Base-by-base conservation (phyloP, 2,329 filamentous ascomycete species). In the Curvularia sp. region DNA sequence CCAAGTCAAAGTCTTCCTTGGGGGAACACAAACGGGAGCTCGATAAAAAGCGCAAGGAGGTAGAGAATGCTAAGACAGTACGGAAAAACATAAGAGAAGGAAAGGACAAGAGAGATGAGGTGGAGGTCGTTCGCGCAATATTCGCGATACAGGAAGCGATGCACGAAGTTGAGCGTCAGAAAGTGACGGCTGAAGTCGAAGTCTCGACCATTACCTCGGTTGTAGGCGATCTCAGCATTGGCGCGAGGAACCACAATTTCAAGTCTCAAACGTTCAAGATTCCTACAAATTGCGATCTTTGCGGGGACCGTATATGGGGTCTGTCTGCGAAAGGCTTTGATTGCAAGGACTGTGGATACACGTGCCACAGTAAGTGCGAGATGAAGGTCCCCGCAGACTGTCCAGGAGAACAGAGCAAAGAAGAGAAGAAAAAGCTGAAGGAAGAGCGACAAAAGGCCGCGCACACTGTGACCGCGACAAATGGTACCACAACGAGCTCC, bases 251-350 rank as follows among this genome's bases (percentile, higher is more conserved):
- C 72, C 95, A 99, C 81, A 95, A 96, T 72, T 99, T 99, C 85
- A 97, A 96, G 79, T 88, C 92, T n/a, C 93, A 98, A 74, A 98
- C 95, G 0, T 99, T 98, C 84, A 98, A 98, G 77, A 97, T 99
- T 60, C 96, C 96, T 0, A 99, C 95, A 4, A 98, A 98, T 75
- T 99, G 95, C 80, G 95, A 99, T 77, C 84, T 97, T 12, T 99
- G 95, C 69, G 93, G 93, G 18, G 95, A 99, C 74, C 87, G 95
- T 28, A 97, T 99, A 75, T 99, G 95, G 95, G 95, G 95, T 0
- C 78, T 99, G 41, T 96, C 92, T 30, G 94, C 95, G 38, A 99
- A 99, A 79, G 95, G 95, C 0, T 96, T 97, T 73, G 93, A 96
- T 75, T 99, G 95, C 73, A 87, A 90, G 67, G 94, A 98, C 76